Percentiles rank a stretch among this genome's conserved stretches.
Evolutionary conservation across 257 asterid species (phyloP).

Genomic region (Linderniella brevidens): DNA sequence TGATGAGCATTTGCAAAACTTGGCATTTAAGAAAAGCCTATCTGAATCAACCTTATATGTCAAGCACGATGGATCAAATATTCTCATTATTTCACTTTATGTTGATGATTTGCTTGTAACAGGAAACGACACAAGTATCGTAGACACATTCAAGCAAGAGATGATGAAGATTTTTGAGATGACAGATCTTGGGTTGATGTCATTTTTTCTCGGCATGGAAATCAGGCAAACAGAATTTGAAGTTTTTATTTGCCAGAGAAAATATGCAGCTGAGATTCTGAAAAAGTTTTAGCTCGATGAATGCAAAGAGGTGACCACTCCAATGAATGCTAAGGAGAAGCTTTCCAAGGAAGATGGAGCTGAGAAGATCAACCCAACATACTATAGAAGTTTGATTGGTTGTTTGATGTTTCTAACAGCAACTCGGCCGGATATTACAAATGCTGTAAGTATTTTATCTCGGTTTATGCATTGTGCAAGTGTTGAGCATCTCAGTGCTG

Average conservation of each 20-base stretch:
- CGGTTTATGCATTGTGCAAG: too few relatives aligned
- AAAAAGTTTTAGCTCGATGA: not conserved
- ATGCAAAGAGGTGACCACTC: not conserved
- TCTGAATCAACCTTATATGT: not conserved
- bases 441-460: too few relatives aligned
- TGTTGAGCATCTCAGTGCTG: too few relatives aligned
- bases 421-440: too few relatives aligned
- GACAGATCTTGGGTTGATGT: not conserved
- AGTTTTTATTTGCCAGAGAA: not conserved
- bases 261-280: not conserved
- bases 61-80: not conserved
- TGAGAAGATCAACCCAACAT: too few relatives aligned
- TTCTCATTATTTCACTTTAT: not conserved
- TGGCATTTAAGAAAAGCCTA: not conserved
- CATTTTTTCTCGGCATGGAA: not conserved
- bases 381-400: too few relatives aligned
- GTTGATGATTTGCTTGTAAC: not conserved
- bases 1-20: not conserved
- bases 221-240: not conserved
- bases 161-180: not conserved
- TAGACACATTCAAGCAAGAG: not conserved
- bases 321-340: too few relatives aligned
- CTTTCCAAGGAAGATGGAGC: too few relatives aligned
- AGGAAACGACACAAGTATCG: not conserved
- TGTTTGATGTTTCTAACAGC: too few relatives aligned